phyloP scores from a whole-genome alignment of 140 eudicot genomes.

The Bidens hawaiensis region DNA sequence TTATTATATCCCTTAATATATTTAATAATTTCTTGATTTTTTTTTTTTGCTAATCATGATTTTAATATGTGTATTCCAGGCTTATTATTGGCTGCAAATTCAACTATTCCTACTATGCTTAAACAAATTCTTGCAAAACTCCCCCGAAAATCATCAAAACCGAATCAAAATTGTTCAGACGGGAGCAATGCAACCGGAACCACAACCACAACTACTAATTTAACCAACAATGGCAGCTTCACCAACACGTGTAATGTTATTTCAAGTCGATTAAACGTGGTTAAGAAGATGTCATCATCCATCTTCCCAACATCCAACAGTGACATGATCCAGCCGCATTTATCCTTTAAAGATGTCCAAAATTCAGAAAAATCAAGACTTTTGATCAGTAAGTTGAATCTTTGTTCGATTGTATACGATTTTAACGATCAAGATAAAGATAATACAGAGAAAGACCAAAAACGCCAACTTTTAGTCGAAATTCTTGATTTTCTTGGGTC shows the following conservation, averaged over 20 bases:
- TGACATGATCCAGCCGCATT: slow-evolving; percentile 55
- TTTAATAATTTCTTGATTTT: slow-evolving; percentile 5
- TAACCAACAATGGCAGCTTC: slow-evolving; percentile 42
- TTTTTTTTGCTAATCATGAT: slow-evolving; percentile 13
- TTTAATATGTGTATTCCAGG: slow-evolving; percentile 17
- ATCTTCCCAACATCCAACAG: slow-evolving; percentile 61
- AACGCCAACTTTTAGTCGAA: slow-evolving; percentile 48
- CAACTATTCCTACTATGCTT: slow-evolving; percentile 52
- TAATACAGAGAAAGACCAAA: slow-evolving; percentile 48
- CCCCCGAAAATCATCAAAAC: slow-evolving; percentile 61
- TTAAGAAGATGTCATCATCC: slow-evolving; percentile 66
- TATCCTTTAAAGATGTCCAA: slow-evolving; percentile 58
- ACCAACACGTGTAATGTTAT: slow-evolving; percentile 59
- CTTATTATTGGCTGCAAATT: slow-evolving; percentile 39
- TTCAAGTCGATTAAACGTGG: slow-evolving; percentile 56
- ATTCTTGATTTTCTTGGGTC: slow-evolving; percentile 51
- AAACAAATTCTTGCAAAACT: slow-evolving; percentile 67
- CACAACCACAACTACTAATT: too few species aligned
- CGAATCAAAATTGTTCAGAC: slow-evolving; percentile 40
- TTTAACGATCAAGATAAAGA: slow-evolving; percentile 52
- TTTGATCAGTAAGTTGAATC: slow-evolving; percentile 59
- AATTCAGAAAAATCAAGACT: slow-evolving; percentile 50
- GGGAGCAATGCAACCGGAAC: slow-evolving; percentile 40
- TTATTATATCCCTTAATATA: not conserved
- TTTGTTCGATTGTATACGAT: slow-evolving; percentile 48